Evolutionary conservation across 2,329 filamentous ascomycete species (phyloP), one percentile per base, ranked within the genome.

Genomic region (Lachnellula occidentalis): DNA sequence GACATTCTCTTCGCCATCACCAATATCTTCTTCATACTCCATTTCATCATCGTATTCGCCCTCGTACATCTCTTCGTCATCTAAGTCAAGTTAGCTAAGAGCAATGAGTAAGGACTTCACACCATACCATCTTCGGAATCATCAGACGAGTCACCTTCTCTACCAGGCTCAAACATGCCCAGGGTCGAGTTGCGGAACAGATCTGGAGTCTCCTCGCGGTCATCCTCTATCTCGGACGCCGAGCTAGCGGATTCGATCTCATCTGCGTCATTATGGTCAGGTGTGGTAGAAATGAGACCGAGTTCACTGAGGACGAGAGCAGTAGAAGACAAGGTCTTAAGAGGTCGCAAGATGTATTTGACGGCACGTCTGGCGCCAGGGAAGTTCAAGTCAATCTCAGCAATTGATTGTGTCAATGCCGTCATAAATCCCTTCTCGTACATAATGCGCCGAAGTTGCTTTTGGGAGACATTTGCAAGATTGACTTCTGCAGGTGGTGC

Each of bases 391-490:
- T 96, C 94, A 56, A 99, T 87, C 65, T 99, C 95, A 17, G 94
- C 90, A 64, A 99, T 92, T 1, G 95, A 95, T 12, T 86, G 83
- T 2, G 94, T 97, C 56, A 99, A 74, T 47, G 92, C 88, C 22
- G 88, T 82, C 58, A 97, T 86, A 69, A 94, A 96, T 53, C 95
- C 91, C 74, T 97, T 99, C 73, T 99, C 94, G 65, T 95, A 97
- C 94, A 99, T 99, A 57, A 96, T 84, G 62, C 91, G 90, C 34
- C 90, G 87, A 62, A 99, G 81, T 67, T 96, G 91, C 64, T 87
- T 85, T 59, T 92, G 87, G 7, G 91, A 92, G 43, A 78, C 75
- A 22, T 70, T 63, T 41, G 56, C 64, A 61, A 57, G 70, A 66
- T 50, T 70, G 59, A 47, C 69, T 57, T 69, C 76, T 5, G 59